Evolutionary conservation across 2,329 filamentous ascomycete genomes (phyloP), one percentile per base, ranked within the genome.

Genomic region (Nemania sp.): DNA sequence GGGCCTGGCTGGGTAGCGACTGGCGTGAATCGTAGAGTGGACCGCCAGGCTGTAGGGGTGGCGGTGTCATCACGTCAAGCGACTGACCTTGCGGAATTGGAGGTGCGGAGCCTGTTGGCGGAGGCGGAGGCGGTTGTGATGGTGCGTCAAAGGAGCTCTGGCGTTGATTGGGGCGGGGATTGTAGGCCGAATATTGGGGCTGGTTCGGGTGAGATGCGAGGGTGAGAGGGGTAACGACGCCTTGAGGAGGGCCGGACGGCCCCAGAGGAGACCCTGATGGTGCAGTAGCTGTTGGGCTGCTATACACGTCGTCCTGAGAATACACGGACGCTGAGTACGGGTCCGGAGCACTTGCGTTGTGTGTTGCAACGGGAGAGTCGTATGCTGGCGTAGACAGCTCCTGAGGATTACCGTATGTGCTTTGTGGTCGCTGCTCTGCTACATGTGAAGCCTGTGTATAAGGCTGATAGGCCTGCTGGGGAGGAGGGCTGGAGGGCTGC

Each of bases 301-400:
- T 54, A 48, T 75, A 77, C 9, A 73, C 72, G 55, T 84, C 81
- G 10, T 85, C 81, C 5, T 79, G 76, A 4, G 80, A 80, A 68
- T 83, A 81, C 32, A 76, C 77, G 0, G 81, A 80, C 43, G 78
- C 78, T 2, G 79, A 75, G 67, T 79, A 83, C 1, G 79, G 76
- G 20, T 76, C 75, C 32, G 78, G 77, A 20, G 53, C 63, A 17
- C 49, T 54, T 20, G 61, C 62, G n/a, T 62, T 81, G 71, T 83
- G 80, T 5, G 80, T 74, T 12, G 81, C 84, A 40, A 90, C 82
- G 43, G 90, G 90, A 3, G 89, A 90, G 74, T 92, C 89, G 70
- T 92, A 93, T 10, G 85, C 86, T 1, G 89, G 90, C 0, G 90
- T 92, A 25, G 90, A 88, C 48, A 94, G 80, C 76, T 94, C 90